These are phyloP conservation scores for Neurospora intermedia DNA, from an alignment of 495 filamentous ascomycete species.

Conservation along the genomic window DNA sequence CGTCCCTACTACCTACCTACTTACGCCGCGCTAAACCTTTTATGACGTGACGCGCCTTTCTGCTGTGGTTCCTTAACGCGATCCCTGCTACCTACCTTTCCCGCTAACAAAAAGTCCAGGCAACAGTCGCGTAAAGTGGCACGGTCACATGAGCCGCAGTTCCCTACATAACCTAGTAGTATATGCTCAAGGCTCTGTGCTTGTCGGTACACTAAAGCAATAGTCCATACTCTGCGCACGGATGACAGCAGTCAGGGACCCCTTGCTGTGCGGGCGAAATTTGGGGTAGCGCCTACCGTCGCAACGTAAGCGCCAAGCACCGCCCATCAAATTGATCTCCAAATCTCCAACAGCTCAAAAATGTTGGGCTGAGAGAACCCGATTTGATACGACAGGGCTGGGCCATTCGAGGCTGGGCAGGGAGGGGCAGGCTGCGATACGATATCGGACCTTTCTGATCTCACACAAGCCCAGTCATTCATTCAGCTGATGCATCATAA, in stretches of 20 bases:
- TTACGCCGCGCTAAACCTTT: neutral
- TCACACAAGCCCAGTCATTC: neutral
- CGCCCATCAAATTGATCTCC: neutral
- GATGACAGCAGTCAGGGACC: neutral
- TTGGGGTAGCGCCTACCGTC: neutral
- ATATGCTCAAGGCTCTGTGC: no score
- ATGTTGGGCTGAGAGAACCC: neutral
- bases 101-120: neutral
- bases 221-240: neutral
- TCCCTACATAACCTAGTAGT: neutral
- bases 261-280: neutral
- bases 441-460: neutral
- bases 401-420: neutral
- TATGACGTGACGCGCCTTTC: neutral
- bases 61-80: neutral
- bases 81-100: conserved; percentile 8
- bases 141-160: conserved; percentile 7
- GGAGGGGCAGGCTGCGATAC: neutral
- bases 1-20: neutral
- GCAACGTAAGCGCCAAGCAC: neutral
- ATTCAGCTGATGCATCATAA: neutral
- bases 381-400: neutral
- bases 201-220: neutral
- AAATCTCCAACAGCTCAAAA: neutral
- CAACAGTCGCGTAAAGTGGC: conserved; percentile 15